Evolutionary conservation across 768 basidiomycete species (phyloP).

Genomic region (Lactarius akahatsu): DNA sequence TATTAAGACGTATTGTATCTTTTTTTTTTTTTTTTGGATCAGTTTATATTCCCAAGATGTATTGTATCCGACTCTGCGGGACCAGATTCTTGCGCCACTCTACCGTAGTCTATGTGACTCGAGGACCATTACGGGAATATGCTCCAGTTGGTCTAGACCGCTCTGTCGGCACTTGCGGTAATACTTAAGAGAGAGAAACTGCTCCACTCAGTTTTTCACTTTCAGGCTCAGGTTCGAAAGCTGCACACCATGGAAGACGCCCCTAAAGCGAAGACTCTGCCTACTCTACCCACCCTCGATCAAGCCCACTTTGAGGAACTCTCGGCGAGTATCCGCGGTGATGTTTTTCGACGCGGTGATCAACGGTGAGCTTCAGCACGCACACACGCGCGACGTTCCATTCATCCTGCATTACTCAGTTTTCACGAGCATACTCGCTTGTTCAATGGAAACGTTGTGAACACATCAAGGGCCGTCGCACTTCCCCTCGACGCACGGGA

Average conservation of each 20-base stretch:
- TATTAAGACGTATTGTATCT: conserved; percentile 1
- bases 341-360: conserved; percentile 24
- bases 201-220: neutral
- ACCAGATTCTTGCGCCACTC: conserved; percentile 4
- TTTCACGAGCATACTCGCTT: conserved; percentile 35
- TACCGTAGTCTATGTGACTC: neutral
- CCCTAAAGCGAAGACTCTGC: neutral
- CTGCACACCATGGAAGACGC: neutral
- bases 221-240: neutral
- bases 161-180: conserved; percentile 7
- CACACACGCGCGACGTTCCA: neutral
- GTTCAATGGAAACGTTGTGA: conserved; percentile 77
- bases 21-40: too few species aligned
- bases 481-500: conserved; percentile 79
- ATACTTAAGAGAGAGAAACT: conserved; percentile 4
- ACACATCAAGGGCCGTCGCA: conserved; percentile 59
- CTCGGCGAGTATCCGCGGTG: conserved; percentile 19
- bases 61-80: neutral
- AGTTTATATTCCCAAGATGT: too few species aligned
- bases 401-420: conserved; percentile 5
- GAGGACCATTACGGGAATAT: conserved; percentile 9
- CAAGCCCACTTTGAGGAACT: conserved; percentile 26
- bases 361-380: conserved; percentile 14
- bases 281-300: conserved; percentile 18
- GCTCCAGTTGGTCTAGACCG: conserved; percentile 10